These are phyloP conservation scores for Colletotrichum tanaceti DNA, from an alignment of 2,329 filamentous ascomycete species.

Conservation along the genomic window DNA sequence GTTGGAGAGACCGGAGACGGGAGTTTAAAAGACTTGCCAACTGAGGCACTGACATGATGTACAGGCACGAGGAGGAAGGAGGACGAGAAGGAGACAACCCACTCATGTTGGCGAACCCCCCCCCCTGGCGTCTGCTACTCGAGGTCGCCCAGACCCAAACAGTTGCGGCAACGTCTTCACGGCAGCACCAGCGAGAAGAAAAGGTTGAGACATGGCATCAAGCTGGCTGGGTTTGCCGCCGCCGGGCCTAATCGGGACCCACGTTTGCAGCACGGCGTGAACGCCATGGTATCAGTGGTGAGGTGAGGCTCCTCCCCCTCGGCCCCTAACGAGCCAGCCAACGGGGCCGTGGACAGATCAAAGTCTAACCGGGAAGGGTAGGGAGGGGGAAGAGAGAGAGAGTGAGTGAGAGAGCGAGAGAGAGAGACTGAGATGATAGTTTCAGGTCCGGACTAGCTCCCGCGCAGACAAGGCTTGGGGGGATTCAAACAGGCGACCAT, in stretches of 20 bases:
- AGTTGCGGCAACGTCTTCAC: conserved; percentile 20
- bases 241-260: conserved; percentile 36
- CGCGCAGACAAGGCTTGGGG: conserved; percentile 31
- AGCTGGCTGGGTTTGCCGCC: conserved; percentile 17
- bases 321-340: conserved; percentile 3
- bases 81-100: conserved; percentile 38
- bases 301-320: conserved; percentile 25
- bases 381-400: neutral
- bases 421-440: conserved; percentile 25
- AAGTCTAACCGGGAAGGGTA: conserved; percentile 19
- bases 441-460: conserved; percentile 38
- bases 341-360: conserved; percentile 37
- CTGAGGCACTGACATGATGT: conserved; percentile 37
- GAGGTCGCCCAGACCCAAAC: conserved; percentile 30
- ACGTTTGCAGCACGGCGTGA: conserved; percentile 34
- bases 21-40: conserved; percentile 39
- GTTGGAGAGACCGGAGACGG: conserved; percentile 27
- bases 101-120: conserved; percentile 17
- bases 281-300: conserved; percentile 29
- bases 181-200: conserved; percentile 25
- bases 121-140: conserved; percentile 29
- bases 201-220: conserved; percentile 38
- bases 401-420: too few relatives aligned
- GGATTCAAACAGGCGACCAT: conserved; percentile 30
- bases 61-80: conserved; percentile 17